Percentiles rank a stretch among this genome's conserved stretches.
Conservation (phyloP, 805 yeast species). For the Nakazawaea peltata region DNA sequence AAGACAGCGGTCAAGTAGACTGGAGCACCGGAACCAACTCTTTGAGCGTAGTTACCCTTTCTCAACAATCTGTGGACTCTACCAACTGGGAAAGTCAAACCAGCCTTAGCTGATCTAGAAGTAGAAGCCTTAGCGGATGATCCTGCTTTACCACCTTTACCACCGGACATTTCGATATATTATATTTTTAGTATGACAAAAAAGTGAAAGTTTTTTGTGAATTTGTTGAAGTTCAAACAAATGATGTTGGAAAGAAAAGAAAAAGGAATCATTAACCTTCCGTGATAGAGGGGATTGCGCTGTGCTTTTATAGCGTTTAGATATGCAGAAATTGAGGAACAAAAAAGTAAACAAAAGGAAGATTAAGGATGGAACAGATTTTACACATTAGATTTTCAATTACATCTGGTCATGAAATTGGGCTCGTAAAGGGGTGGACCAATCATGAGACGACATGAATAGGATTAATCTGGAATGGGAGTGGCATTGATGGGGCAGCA, state of each 20-base stretch:
- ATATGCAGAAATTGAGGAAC: too few relatives aligned
- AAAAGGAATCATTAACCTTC: too few relatives aligned
- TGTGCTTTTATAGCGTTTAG: conserved; percentile 2
- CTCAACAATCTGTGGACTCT: conserved; percentile 96
- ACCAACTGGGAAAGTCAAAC: conserved; percentile 98
- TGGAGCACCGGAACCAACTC: conserved; percentile 99
- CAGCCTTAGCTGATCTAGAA: conserved; percentile 98
- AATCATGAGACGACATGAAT: too few relatives aligned
- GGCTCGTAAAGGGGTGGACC: too few relatives aligned
- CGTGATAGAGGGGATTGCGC: background rate
- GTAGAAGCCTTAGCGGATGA: conserved; percentile 92
- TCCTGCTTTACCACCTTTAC: conserved; percentile 92
- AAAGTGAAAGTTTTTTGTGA: conserved; percentile 11
- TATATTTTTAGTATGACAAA: conserved; percentile 1
- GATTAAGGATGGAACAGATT: too few relatives aligned
- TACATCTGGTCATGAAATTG: too few relatives aligned
- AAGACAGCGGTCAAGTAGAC: conserved; percentile 94
- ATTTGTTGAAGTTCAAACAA: conserved; percentile 9
- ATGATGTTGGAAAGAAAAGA: conserved; percentile 10
- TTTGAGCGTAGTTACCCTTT: conserved; percentile 97
- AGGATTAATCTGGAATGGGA: too few relatives aligned
- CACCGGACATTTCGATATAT: conserved; percentile 42
- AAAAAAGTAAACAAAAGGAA: too few relatives aligned
- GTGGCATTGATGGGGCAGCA: too few relatives aligned
- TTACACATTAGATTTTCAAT: too few relatives aligned